Conservation (phyloP, 2,329 filamentous ascomycete genomes). For the Beauveria sp. region DNA sequence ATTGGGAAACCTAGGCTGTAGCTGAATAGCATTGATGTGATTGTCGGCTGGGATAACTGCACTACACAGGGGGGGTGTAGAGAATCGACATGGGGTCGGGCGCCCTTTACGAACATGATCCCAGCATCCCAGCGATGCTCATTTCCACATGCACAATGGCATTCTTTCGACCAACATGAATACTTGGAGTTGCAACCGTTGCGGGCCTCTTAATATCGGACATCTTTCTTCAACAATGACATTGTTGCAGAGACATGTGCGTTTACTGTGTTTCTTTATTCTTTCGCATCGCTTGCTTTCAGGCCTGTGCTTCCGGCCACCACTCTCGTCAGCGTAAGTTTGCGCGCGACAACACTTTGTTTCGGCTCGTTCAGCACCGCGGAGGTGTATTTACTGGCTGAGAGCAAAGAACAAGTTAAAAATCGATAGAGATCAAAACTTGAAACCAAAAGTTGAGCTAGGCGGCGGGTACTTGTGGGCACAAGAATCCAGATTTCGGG, state of each 20-base stretch:
- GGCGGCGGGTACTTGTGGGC: not conserved
- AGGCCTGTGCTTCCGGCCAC: not conserved
- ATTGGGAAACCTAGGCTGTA: not conserved
- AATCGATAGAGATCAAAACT: not conserved
- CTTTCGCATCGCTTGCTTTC: not conserved
- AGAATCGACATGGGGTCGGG: not conserved
- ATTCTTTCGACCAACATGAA: not conserved
- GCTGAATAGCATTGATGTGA: not conserved
- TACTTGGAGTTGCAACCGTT: not conserved
- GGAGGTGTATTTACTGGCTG: no score
- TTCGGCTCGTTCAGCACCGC: not conserved
- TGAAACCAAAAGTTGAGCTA: not conserved
- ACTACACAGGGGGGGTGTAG: not conserved
- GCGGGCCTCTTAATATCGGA: not conserved
- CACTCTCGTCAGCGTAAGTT: conserved; percentile 1
- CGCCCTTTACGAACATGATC: not conserved
- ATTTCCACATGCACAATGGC: not conserved
- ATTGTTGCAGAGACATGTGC: no score
- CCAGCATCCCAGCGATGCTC: not conserved
- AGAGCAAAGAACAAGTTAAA: no score
- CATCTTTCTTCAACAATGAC: no score
- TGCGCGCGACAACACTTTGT: not conserved
- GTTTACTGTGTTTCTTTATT: no score
- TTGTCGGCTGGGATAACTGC: not conserved
- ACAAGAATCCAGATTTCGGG: not conserved